Evolutionary conservation across 2,329 filamentous ascomycete genomes (phyloP), one percentile per base, ranked within the genome.

Genomic region (Leptographium galeiforme): DNA sequence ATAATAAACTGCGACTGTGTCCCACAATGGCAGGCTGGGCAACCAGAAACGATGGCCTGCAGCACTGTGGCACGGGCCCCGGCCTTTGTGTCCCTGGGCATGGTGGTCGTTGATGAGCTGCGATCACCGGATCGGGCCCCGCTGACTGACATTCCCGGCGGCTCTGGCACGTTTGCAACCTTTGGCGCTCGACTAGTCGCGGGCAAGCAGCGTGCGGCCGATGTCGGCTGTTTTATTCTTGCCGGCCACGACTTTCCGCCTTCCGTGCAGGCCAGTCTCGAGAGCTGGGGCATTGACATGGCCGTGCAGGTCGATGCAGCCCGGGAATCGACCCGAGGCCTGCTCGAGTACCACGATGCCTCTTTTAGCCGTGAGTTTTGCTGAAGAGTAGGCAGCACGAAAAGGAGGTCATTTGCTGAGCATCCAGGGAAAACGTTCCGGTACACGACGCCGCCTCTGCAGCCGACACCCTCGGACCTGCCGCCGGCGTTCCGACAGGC

Each of bases 161-260:
- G 53, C 36, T 51, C 53, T 14, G 53, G 53, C 13, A 32, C 48
- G 6, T 50, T 48, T 13, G 47, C 53, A 6, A 48, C 47, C 7
- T 30, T 50, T 12, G 52, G 52, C 8, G 52, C 52, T 4, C 52
- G 52, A 8, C 45, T 53, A 6, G 39, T 53, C 8, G 44, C 45
- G 13, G 52, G 52, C 46, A 10, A 10, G 12, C 32, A 49, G 3
- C n/a, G 33, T 2, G 46, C 52, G 8, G 18, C 13, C 10, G 18
- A 39, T n/a, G 47, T 53, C 30, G 52, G 52, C 46, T 53, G 52
- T 40, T 53, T 53, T 33, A 50, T 53, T 18, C 47, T 53, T 6
- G 52, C 52, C 14, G 52, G 52, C 16, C 14, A 36, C 18, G 52
- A 53, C 46, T 53, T 53, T 32, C 52, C 52, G 12, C 3, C n/a